Percentiles rank a stretch among this genome's conserved stretches.
Evolutionary conservation across 2,329 filamentous ascomycete genomes (phyloP).

Genomic region (Helicocarpus griseus): DNA sequence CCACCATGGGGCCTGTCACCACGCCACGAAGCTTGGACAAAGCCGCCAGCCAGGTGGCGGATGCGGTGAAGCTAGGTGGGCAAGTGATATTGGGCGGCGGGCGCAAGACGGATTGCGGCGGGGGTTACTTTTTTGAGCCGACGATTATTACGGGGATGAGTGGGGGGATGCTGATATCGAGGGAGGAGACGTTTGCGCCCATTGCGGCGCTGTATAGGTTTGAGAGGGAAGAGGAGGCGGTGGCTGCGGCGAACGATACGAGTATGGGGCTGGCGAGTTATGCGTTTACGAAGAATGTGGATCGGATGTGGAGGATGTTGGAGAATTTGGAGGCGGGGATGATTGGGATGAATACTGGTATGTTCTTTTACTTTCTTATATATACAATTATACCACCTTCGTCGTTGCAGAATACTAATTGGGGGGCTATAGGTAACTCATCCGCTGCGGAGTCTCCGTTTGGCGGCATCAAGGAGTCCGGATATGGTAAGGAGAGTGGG

Average conservation of each 20-base stretch:
- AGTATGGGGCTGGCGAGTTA: conserved; percentile 59
- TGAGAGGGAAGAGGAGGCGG: conserved; percentile 55
- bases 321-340: conserved; percentile 61
- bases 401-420: conserved; percentile 9
- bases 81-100: conserved; percentile 52
- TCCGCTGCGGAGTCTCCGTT: conserved; percentile 59
- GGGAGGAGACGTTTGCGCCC: conserved; percentile 58
- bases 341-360: conserved; percentile 56
- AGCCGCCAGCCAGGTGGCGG: conserved; percentile 49
- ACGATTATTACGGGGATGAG: conserved; percentile 54
- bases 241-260: conserved; percentile 51
- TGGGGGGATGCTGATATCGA: conserved; percentile 46
- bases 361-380: conserved; percentile 9
- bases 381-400: neutral
- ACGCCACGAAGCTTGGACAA: conserved; percentile 48
- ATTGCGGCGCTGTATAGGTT: conserved; percentile 56
- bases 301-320: conserved; percentile 55
- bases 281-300: conserved; percentile 58
- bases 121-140: conserved; percentile 61
- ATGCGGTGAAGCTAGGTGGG: conserved; percentile 55
- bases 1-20: conserved; percentile 53
- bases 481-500: conserved; percentile 58
- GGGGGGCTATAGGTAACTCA: conserved; percentile 40
- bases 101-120: conserved; percentile 40
- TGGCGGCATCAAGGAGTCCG: conserved; percentile 58